Evolutionary conservation across 495 filamentous ascomycete species (phyloP), one percentile per base, ranked within the genome.

Genomic region (Lasiosphaeria miniovina): DNA sequence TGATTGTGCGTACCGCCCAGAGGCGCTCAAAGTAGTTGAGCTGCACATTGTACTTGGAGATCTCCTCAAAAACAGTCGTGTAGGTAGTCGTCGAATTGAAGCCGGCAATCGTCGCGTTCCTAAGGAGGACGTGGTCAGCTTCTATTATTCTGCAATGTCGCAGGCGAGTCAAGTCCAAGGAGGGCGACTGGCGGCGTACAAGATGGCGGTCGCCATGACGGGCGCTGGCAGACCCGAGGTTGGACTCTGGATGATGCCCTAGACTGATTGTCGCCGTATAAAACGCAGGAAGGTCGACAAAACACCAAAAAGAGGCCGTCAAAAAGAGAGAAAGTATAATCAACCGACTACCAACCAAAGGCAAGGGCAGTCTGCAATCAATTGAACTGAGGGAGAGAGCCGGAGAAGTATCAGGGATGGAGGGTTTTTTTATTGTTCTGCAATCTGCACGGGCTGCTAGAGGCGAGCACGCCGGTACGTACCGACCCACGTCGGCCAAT

Each of bases 1-100:
- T 24, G 24, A 24, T 24, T 40, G 8, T 45, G 75, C 83, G 90
- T 70, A 93, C 90, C 32, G 90, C 89, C 93, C 93, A 98, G 54
- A 95, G 74, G 53, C 85, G 82, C 78, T 98, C 93, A 65, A 86
- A 78, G 52, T 89, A 75, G 74, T 94, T 96, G 52, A 98, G 82
- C 50, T 93, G 84, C 52, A 95, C 80, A 82, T 94, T 95, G 80
- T 90, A 88, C 65, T 89, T 87, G 56, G 87, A 86, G 55, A 97
- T 87, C 67, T 94, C 89, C 60, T 95, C 86, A 74, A 91, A 95
- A 65, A 93, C 88, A 56, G 79, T 86, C 78, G 88, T 86, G 75
- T 91, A 96, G 58, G 85, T 83, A 35, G 82, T 78, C 6, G 85
- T 77, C 56, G 81, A 67, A 68, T 64, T 71, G 14, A 68, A 65